Percentiles rank a stretch among this genome's conserved stretches.
Conservation (phyloP, 169 alveolate genomes). For the Neospora caninum region DNA sequence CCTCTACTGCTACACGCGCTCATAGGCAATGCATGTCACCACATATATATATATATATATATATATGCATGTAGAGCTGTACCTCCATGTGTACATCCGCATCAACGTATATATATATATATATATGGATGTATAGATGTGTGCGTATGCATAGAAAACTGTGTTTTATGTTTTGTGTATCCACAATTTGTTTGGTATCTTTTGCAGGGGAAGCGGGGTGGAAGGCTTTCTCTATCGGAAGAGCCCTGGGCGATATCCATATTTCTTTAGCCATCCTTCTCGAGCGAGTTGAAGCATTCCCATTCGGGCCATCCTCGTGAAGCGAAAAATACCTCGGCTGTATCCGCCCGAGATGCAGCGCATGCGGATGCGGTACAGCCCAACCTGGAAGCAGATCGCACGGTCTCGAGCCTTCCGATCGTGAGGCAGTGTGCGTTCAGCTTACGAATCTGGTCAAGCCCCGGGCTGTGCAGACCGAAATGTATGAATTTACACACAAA, state of each 20-base stretch:
- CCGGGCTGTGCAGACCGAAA: no score
- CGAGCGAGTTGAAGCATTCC: constrained; percentile 85
- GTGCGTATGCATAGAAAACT: neutral
- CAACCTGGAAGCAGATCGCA: constrained; percentile 68
- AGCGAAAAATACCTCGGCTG: constrained; percentile 82
- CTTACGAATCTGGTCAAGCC: no score
- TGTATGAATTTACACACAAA: no score
- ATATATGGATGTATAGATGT: neutral
- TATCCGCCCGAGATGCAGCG: constrained; percentile 85
- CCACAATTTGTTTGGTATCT: no score
- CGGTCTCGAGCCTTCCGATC: no score
- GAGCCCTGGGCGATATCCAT: constrained; percentile 72
- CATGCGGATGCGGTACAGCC: constrained; percentile 80
- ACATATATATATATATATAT: neutral
- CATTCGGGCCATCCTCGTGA: constrained; percentile 85
- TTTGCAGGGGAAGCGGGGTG: no score
- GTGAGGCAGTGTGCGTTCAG: no score
- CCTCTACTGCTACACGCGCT: neutral
- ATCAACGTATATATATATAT: neutral
- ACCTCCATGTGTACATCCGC: neutral
- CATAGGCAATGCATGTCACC: neutral
- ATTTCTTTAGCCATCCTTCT: constrained; percentile 86
- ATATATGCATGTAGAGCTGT: neutral
- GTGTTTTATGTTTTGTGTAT: no score
- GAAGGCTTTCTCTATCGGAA: neutral